phyloP scores from a whole-genome alignment of 768 basidiomycete species.

The Omphalotus guepiniiformis region DNA sequence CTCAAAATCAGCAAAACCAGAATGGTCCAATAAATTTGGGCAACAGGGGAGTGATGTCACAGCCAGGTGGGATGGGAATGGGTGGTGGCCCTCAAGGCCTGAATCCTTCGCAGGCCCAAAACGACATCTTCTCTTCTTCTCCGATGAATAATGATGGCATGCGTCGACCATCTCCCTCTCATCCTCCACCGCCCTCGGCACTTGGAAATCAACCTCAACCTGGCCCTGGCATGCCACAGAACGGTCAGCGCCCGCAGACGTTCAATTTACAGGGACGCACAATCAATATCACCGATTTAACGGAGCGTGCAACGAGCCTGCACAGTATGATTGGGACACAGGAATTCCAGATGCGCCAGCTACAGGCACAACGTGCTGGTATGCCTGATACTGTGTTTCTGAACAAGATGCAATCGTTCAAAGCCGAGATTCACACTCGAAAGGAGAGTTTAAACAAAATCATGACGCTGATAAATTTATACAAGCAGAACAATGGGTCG shows the following conservation, averaged over 20 bases:
- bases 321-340: slow-evolving; percentile 15
- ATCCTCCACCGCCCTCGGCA: slow-evolving; percentile 19
- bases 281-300: slow-evolving; percentile 17
- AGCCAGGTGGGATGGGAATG: slow-evolving; percentile 19
- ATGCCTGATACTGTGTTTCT: slow-evolving; percentile 18
- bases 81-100: slow-evolving; percentile 1
- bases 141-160: slow-evolving; percentile 39
- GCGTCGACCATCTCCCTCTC: slow-evolving; percentile 48
- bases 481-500: slow-evolving; percentile 22
- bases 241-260: slow-evolving; percentile 1
- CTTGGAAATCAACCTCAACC: slow-evolving; percentile 16
- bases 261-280: slow-evolving; percentile 17
- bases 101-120: slow-evolving; percentile 10
- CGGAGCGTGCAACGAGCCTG: slow-evolving; percentile 11
- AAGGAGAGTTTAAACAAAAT: slow-evolving; percentile 39
- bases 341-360: slow-evolving; percentile 16
- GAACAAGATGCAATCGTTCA: slow-evolving; percentile 17
- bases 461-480: slow-evolving; percentile 22
- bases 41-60: slow-evolving; percentile 29
- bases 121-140: slow-evolving; percentile 47
- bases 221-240: not conserved
- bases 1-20: slow-evolving; percentile 44
- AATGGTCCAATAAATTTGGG: slow-evolving; percentile 34
- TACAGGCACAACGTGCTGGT: slow-evolving; percentile 17
- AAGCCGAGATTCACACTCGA: slow-evolving; percentile 25